phyloP scores from a whole-genome alignment of 2,329 filamentous ascomycete genomes.

The Xylariaceae sp. region DNA sequence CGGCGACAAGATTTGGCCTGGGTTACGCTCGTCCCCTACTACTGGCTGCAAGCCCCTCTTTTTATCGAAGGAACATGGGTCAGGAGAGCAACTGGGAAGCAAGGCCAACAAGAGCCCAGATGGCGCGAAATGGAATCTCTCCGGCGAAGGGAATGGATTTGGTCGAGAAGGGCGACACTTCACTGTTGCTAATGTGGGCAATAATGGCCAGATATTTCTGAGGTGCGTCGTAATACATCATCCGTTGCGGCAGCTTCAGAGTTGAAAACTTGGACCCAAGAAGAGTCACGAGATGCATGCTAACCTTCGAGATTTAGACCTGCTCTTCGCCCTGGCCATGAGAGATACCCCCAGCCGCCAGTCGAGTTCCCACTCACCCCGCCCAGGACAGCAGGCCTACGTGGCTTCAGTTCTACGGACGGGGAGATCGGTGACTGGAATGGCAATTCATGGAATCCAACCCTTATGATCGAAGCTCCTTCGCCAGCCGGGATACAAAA shows the following conservation, averaged over 20 bases:
- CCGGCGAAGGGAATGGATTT: constrained; percentile 56
- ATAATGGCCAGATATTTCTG: constrained; percentile 76
- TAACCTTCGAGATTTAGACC: constrained; percentile 41
- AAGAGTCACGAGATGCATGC: constrained; percentile 7
- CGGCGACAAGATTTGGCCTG: constrained; percentile 20
- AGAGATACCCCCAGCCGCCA: constrained; percentile 56
- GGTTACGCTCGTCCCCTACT: constrained; percentile 23
- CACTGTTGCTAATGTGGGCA: constrained; percentile 74
- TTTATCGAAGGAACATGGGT: constrained; percentile 26
- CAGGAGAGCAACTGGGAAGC: constrained; percentile 29
- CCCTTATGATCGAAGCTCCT: constrained; percentile 29
- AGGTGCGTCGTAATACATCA: constrained; percentile 49
- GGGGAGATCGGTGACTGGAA: constrained; percentile 32
- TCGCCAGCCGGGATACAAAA: constrained; percentile 31
- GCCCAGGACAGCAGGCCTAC: constrained; percentile 53
- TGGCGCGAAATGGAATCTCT: constrained; percentile 49
- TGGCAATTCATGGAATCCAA: constrained; percentile 41
- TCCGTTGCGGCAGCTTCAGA: neutral
- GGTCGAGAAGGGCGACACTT: constrained; percentile 67
- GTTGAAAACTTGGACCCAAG: neutral
- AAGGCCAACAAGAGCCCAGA: constrained; percentile 49
- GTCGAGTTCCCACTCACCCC: constrained; percentile 58
- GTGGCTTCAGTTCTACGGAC: constrained; percentile 36
- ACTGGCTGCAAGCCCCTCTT: constrained; percentile 27
- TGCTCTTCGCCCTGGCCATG: constrained; percentile 55